A percentile compares a stretch with the other conserved stretches of the same genome.
These are phyloP conservation scores for Iberis amara DNA, from an alignment of 441 rosid species.

Conservation along the genomic window DNA sequence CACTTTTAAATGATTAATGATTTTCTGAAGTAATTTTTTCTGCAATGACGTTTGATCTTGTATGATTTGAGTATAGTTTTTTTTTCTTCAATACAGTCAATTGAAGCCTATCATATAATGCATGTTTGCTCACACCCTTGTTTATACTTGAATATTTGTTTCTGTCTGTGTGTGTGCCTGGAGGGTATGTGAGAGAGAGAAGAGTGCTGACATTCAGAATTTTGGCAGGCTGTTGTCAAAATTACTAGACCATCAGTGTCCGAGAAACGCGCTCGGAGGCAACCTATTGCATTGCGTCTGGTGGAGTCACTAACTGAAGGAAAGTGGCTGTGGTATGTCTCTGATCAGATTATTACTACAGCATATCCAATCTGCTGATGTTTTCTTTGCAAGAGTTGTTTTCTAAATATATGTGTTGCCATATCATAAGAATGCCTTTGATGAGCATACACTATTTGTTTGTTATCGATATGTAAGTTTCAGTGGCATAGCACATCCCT, in stretches of 20 bases:
- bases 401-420: constrained; percentile 17
- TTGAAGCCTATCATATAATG: constrained; percentile 15
- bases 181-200: constrained; percentile 17
- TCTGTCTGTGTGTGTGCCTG: constrained; percentile 11
- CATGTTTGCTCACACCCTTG: constrained; percentile 14
- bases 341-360: constrained; percentile 16
- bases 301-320: constrained; percentile 78
- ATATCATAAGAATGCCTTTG: constrained; percentile 14
- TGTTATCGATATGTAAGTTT: constrained; percentile 12
- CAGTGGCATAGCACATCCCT: constrained; percentile 9
- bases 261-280: constrained; percentile 67
- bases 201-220: constrained; percentile 19
- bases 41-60: constrained; percentile 17
- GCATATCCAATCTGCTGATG: constrained; percentile 13
- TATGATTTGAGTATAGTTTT: constrained; percentile 1
- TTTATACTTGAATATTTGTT: constrained; percentile 17
- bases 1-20: constrained; percentile 9
- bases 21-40: constrained; percentile 18
- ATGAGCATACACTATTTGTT: constrained; percentile 21
- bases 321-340: constrained; percentile 86
- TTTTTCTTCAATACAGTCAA: not conserved
- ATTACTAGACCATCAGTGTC: constrained; percentile 39
- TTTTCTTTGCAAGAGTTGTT: no score
- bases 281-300: constrained; percentile 49
- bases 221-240: constrained; percentile 54